phyloP scores from a whole-genome alignment of 805 yeast genomes.

The Saccharomycopsis schoenii region DNA sequence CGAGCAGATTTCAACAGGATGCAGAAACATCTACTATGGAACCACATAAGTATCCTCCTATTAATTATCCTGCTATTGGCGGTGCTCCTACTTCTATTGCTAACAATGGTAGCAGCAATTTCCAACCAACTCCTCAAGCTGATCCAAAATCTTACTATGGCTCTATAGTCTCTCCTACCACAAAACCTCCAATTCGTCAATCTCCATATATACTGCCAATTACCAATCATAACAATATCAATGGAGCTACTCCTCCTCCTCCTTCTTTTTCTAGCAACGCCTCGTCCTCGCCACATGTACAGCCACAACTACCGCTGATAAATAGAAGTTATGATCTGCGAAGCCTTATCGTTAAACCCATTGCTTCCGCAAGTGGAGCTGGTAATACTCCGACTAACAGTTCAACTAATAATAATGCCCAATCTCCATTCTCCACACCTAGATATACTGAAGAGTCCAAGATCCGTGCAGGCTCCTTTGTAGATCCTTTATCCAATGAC shows the following conservation, averaged over 20 bases:
- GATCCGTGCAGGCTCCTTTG: constrained; percentile 1
- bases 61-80: not conserved
- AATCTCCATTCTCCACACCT: constrained; percentile 2
- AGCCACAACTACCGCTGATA: not conserved
- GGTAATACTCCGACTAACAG: not conserved
- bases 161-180: not conserved
- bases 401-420: not conserved
- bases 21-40: not conserved
- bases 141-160: not conserved
- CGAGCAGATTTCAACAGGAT: constrained; percentile 13
- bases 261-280: not conserved
- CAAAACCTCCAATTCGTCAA: not conserved
- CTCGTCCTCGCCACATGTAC: not conserved
- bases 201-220: not conserved
- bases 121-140: not conserved
- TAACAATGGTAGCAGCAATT: constrained; percentile 7
- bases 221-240: not conserved
- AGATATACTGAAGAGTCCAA: not conserved
- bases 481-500: not conserved
- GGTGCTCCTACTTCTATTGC: not conserved
- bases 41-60: not conserved
- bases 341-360: not conserved
- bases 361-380: not conserved
- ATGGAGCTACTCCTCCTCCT: not conserved
- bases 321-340: not conserved